These are phyloP conservation scores for Solanum pinnatisectum DNA, from an alignment of 257 asterid species.

Conservation along the genomic window DNA sequence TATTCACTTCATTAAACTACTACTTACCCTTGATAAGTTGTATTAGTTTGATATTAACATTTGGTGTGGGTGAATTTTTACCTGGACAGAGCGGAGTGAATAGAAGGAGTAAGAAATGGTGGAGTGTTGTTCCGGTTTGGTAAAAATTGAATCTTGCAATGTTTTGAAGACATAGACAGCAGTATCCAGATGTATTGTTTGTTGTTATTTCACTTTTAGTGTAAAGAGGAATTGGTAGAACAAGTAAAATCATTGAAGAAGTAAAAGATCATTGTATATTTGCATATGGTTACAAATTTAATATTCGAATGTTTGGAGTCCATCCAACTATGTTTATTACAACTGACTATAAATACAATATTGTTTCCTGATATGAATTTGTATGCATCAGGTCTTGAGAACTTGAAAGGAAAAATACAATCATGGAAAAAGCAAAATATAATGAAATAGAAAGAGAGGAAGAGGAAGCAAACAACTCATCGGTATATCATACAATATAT, in stretches of 20 bases:
- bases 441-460: neutral
- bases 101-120: neutral
- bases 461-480: neutral
- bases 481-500: neutral
- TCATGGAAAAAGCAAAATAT: neutral
- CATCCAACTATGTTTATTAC: neutral
- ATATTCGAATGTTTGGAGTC: neutral
- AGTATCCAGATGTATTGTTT: too few relatives aligned
- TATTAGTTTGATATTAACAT: too few relatives aligned
- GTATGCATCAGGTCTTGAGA: neutral
- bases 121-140: neutral
- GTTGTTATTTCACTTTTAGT: too few relatives aligned
- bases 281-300: neutral
- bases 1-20: too few relatives aligned
- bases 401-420: neutral
- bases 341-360: too few relatives aligned
- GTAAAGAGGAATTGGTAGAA: too few relatives aligned
- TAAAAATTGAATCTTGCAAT: too few relatives aligned
- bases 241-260: too few relatives aligned
- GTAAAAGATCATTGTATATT: neutral
- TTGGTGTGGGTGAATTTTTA: too few relatives aligned
- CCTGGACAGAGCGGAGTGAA: too few relatives aligned
- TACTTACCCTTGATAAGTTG: too few relatives aligned
- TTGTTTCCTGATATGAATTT: neutral
- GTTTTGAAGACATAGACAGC: neutral